phyloP scores from a whole-genome alignment of 23 red algal genomes.

The Gracilaria vermiculophylla region DNA sequence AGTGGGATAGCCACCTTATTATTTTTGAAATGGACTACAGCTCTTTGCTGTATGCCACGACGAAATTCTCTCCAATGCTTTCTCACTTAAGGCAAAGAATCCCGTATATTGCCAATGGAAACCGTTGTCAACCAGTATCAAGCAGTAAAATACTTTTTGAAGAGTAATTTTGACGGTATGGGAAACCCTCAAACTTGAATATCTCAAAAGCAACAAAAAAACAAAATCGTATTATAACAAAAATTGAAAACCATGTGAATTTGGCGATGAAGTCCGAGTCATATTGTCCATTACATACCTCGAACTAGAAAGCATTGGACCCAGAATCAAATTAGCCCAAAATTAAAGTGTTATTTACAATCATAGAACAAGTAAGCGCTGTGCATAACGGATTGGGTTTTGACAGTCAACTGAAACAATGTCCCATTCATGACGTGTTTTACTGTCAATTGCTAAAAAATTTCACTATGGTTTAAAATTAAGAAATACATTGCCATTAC shows the following conservation, averaged over 20 bases:
- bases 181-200: neutral
- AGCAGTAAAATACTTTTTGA: neutral
- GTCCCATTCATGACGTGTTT: neutral
- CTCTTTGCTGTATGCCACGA: neutral
- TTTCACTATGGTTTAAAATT: no score
- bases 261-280: neutral
- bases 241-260: neutral
- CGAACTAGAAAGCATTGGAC: neutral
- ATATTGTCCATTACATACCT: neutral
- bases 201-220: neutral
- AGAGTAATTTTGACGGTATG: neutral
- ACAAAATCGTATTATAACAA: neutral
- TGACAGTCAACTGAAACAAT: neutral
- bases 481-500: no score
- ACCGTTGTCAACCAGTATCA: neutral
- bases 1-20: slow-evolving; percentile 31
- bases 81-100: slow-evolving; percentile 19
- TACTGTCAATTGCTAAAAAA: neutral
- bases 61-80: neutral
- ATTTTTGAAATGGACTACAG: slow-evolving; percentile 21
- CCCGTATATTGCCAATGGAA: neutral
- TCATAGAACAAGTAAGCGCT: slow-evolving; percentile 13
- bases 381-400: neutral
- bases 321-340: neutral
- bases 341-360: slow-evolving; percentile 9